Percentiles rank a stretch among this genome's conserved stretches.
Conservation (phyloP, 805 yeast species). For the Kodamaea laetipori region DNA sequence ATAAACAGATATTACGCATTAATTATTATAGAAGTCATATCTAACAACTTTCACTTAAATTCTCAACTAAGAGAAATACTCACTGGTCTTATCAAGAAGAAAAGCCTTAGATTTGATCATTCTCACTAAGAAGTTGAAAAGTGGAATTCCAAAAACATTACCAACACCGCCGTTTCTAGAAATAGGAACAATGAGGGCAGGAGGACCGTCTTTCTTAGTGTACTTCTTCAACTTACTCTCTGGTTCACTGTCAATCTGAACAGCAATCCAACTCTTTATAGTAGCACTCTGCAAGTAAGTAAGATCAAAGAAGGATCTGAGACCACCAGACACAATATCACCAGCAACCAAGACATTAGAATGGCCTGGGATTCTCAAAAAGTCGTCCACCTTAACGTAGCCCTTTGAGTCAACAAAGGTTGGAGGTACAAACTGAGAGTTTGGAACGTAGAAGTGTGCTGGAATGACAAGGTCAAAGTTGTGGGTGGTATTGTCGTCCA, state of each 20-base stretch:
- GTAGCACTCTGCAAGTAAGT: conserved; percentile 22
- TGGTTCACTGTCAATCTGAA: conserved; percentile 18
- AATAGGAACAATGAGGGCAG: conserved; percentile 31
- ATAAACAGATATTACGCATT: too few relatives aligned
- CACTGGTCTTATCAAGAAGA: conserved; percentile 26
- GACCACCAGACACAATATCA: conserved; percentile 31
- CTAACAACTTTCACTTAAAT: neutral
- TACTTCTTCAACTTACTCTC: conserved; percentile 17
- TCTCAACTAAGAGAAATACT: conserved; percentile 1
- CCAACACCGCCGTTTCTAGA: conserved; percentile 42
- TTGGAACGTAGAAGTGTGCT: conserved; percentile 30
- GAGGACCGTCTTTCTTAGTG: conserved; percentile 11
- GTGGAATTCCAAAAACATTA: conserved; percentile 26
- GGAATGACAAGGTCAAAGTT: conserved; percentile 35
- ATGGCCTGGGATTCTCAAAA: conserved; percentile 26
- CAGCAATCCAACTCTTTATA: conserved; percentile 18
- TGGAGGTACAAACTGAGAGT: conserved; percentile 32
- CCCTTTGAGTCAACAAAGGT: conserved; percentile 28
- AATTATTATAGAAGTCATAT: too few relatives aligned
- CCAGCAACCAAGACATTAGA: conserved; percentile 37
- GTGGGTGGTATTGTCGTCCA: conserved; percentile 20
- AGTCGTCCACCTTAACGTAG: conserved; percentile 30
- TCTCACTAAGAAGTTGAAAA: conserved; percentile 33
- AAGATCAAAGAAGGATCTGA: conserved; percentile 29
- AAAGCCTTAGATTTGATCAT: conserved; percentile 30